These are phyloP conservation scores for Sporothrix dimorphospora DNA, from an alignment of 2,329 filamentous ascomycete species.

Conservation along the genomic window DNA sequence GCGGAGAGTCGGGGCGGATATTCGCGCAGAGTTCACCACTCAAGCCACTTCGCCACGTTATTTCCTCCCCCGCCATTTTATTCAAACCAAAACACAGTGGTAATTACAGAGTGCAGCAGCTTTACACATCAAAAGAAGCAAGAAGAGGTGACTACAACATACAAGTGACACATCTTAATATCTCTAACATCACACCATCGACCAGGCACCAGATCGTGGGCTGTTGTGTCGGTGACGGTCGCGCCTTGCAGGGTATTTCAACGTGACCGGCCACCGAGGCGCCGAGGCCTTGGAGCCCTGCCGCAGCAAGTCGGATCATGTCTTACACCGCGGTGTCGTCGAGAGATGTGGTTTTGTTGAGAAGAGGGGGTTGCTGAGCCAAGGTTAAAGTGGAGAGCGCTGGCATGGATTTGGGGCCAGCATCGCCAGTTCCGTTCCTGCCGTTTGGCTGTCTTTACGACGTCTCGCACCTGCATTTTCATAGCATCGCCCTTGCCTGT, in stretches of 20 bases:
- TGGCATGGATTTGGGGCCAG: background rate
- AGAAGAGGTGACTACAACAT: background rate
- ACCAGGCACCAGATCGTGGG: background rate
- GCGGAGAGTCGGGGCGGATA: background rate
- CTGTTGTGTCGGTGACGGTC: background rate
- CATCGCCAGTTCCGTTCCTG: background rate
- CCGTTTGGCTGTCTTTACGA: background rate
- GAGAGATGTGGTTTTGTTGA: background rate
- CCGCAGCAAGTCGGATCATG: background rate
- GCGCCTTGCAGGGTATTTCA: background rate
- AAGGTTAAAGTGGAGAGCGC: background rate
- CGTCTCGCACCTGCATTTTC: background rate
- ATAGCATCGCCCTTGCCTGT: background rate
- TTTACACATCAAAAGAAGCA: no score
- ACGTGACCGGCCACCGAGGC: constrained; percentile 9
- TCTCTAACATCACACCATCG: background rate
- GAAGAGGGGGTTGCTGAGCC: background rate
- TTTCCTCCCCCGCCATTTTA: background rate
- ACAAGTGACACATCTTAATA: background rate
- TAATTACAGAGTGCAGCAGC: no score
- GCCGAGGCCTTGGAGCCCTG: background rate
- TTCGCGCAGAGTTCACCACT: background rate
- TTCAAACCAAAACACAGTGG: background rate
- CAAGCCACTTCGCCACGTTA: background rate
- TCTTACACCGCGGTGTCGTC: background rate